Base-by-base conservation (phyloP, 805 yeast genomes). In the Nakazawaea holstii region DNA sequence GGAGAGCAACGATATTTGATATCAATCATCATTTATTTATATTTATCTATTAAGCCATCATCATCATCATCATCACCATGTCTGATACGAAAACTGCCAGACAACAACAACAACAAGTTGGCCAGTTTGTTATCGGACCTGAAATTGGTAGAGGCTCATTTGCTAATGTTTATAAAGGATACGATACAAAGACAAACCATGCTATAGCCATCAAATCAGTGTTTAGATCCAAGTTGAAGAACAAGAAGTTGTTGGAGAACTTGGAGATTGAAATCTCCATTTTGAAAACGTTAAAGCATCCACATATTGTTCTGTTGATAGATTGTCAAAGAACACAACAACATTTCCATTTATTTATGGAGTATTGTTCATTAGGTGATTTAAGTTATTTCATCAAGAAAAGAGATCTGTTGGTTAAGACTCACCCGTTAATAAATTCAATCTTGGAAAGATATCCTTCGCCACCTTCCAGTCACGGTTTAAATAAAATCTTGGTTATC, bases 131-230 rank as follows among this genome's bases (percentile, higher is more conserved):
- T 20, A 70, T 83, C n/a, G 89, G 88, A 24, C 78, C 83, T 15
- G 95, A 90, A 63, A 92, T 94, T 46, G 99, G 99, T 24, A 82
- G 87, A 57, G 99, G 99, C 31, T 87, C 96, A 8, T 94, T 94
- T 70, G 99, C 99, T 57, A 85, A 84, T 52, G 99, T 94, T 26
- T 92, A 87, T 70, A 90, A 88, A 66, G 96, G 97, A 45, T 72
- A 76, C 49, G 73, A 83, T 57, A 64, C 69, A 39, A 64, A 68
- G 39, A 72, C 77, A 3, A 72, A 72, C 53, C 68, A 71, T 30
- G 76, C 90, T 1, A 94, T 92, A 37, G 98, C 98, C 8, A 79
- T 92, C 60, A 92, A 92, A 66, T 81, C 92, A 2, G 97, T 95
- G 13, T 80, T 86, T 35, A 76, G 95, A 48, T 79, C 89, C 24